A percentile compares a stretch with the other conserved stretches of the same genome.
Conservation (phyloP, 2,329 filamentous ascomycete genomes). For the Monosporascus sp. region DNA sequence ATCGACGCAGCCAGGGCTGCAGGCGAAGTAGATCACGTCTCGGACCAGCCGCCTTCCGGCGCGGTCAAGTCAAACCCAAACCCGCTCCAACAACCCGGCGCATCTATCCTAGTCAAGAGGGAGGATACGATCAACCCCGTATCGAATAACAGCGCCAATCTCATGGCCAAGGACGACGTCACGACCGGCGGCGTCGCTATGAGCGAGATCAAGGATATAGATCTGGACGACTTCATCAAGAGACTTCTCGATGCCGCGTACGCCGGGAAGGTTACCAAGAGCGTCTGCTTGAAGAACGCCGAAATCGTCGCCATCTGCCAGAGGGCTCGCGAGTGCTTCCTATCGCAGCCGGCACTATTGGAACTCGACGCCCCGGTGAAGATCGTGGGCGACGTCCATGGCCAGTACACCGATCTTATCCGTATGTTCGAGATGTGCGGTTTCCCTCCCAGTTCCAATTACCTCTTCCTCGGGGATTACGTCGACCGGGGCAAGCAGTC, state of each 20-base stretch:
- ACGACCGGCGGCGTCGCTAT: constrained; percentile 63
- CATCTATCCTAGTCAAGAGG: constrained; percentile 84
- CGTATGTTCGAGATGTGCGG: constrained; percentile 99
- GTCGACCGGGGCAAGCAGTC: constrained; percentile 96
- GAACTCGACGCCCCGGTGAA: constrained; percentile 95
- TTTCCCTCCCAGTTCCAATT: constrained; percentile 88
- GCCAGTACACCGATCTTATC: constrained; percentile 93
- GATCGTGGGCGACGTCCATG: constrained; percentile 94
- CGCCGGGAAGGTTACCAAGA: constrained; percentile 94
- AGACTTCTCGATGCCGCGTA: constrained; percentile 91
- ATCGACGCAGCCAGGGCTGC: constrained; percentile 75
- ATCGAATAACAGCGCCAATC: constrained; percentile 34
- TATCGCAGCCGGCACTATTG: constrained; percentile 85
- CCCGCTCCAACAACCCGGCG: constrained; percentile 62
- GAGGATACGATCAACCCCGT: constrained; percentile 66
- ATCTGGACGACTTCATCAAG: constrained; percentile 96
- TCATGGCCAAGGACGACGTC: constrained; percentile 41
- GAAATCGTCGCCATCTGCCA: constrained; percentile 93
- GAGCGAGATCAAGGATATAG: constrained; percentile 84
- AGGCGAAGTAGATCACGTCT: constrained; percentile 91
- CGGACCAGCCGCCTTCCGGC: constrained; percentile 77
- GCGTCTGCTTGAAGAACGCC: constrained; percentile 93
- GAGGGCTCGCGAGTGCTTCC: constrained; percentile 79
- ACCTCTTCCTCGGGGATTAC: constrained; percentile 91
- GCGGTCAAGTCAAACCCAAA: constrained; percentile 51